A percentile compares a stretch with the other conserved stretches of the same genome.
phyloP scores from a whole-genome alignment of 352 stramenopile genomes.

The Globisporangium spinosum region DNA sequence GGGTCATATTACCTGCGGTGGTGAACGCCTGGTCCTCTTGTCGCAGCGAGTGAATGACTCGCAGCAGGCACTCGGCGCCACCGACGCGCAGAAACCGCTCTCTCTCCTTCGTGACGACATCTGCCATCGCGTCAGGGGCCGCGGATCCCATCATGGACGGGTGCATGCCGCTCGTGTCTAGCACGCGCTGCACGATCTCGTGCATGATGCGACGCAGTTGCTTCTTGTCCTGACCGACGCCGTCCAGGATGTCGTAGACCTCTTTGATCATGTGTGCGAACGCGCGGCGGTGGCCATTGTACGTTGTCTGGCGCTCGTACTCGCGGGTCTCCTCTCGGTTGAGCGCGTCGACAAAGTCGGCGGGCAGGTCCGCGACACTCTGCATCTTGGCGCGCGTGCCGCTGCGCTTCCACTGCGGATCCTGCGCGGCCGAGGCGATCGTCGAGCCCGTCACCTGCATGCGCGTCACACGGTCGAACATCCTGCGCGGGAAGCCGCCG shows the following conservation, averaged over 20 bases:
- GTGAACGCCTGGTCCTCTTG: slow-evolving; percentile 39
- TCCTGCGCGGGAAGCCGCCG: slow-evolving; percentile 15
- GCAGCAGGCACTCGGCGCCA: slow-evolving; percentile 69
- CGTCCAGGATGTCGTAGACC: slow-evolving; percentile 60
- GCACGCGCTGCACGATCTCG: slow-evolving; percentile 65
- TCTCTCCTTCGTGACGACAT: slow-evolving; percentile 45
- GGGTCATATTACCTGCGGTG: background rate
- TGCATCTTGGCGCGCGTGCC: slow-evolving; percentile 34
- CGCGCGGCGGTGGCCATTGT: slow-evolving; percentile 44
- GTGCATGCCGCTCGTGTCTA: slow-evolving; percentile 64
- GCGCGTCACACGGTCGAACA: slow-evolving; percentile 51
- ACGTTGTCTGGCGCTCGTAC: slow-evolving; percentile 42
- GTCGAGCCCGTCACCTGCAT: slow-evolving; percentile 65
- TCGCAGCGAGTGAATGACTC: slow-evolving; percentile 65
- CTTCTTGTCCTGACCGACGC: slow-evolving; percentile 42
- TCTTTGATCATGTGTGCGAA: slow-evolving; percentile 60
- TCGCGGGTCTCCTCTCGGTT: slow-evolving; percentile 40
- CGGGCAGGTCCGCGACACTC: slow-evolving; percentile 55
- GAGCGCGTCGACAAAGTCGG: slow-evolving; percentile 39
- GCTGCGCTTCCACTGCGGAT: slow-evolving; percentile 36
- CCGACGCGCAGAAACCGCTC: slow-evolving; percentile 70
- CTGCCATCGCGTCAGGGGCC: slow-evolving; percentile 23
- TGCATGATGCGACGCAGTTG: slow-evolving; percentile 58
- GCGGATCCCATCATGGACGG: slow-evolving; percentile 14
- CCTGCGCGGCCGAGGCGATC: background rate